Conservation (phyloP, 1,284 basidiomycete species). For the Leccinum olivaceoglutinosum region DNA sequence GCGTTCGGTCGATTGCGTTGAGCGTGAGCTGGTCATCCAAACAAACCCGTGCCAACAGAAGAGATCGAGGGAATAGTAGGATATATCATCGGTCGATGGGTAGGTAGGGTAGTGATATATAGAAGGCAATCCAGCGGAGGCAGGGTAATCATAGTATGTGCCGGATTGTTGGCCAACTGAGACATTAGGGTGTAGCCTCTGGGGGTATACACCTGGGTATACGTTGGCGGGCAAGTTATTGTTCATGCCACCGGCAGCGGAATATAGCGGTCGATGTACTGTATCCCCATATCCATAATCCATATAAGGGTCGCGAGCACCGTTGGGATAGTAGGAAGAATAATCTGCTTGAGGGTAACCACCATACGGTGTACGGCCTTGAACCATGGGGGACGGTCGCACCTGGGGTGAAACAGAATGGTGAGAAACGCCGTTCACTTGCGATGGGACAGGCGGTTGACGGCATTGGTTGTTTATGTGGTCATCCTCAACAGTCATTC, state of each 20-base stretch:
- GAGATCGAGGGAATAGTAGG: conserved; percentile 45
- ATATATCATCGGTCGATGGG: conserved; percentile 56
- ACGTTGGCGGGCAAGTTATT: conserved; percentile 39
- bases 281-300: conserved; percentile 53
- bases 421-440: conserved; percentile 22
- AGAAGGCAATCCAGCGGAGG: conserved; percentile 42
- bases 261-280: conserved; percentile 45
- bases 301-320: conserved; percentile 41
- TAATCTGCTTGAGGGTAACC: conserved; percentile 53
- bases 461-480: conserved; percentile 31
- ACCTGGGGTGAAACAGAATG: conserved; percentile 28
- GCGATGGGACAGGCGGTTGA: conserved; percentile 21
- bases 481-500: conserved; percentile 67
- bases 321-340: conserved; percentile 48
- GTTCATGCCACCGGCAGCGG: conserved; percentile 38
- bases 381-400: conserved; percentile 39
- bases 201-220: conserved; percentile 44
- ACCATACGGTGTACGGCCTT: conserved; percentile 43
- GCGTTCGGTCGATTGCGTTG: too few species aligned
- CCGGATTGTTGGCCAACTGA: conserved; percentile 46
- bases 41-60: conserved; percentile 20
- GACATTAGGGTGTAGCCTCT: conserved; percentile 40
- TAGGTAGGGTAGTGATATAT: conserved; percentile 53
- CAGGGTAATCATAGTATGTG: conserved; percentile 57
- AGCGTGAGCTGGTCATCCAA: too few species aligned